Evolutionary conservation across 2,329 filamentous ascomycete species (phyloP).

Genomic region (Colletotrichum sp.): DNA sequence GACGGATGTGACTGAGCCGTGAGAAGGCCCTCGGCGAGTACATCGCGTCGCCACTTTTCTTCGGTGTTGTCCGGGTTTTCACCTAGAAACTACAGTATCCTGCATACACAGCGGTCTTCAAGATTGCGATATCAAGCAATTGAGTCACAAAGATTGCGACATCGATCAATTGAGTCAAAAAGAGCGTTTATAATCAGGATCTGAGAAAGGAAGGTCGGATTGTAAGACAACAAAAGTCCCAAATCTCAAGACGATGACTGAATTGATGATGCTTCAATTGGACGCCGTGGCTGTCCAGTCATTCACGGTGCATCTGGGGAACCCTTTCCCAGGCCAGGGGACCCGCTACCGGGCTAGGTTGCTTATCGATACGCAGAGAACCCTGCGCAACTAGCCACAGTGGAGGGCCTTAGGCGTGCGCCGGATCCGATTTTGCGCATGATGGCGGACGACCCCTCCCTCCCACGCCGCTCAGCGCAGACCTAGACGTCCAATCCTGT

Average conservation of each 20-base stretch:
- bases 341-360: not conserved
- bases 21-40: not conserved
- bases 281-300: not conserved
- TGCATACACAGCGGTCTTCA: not conserved
- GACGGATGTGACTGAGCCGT: not conserved
- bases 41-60: not conserved
- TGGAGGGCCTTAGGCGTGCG: not conserved
- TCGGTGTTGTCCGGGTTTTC: not conserved
- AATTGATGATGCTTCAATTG: not conserved
- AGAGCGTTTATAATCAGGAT: not conserved
- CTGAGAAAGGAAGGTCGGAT: not conserved
- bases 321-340: not conserved
- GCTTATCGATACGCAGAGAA: not conserved
- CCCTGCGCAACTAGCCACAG: not conserved
- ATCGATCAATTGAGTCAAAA: not conserved
- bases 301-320: not conserved
- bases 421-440: slow-evolving; percentile 1
- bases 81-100: not conserved
- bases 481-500: slow-evolving; percentile 14
- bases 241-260: not conserved
- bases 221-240: not conserved
- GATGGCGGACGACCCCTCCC: slow-evolving; percentile 2
- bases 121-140: not conserved
- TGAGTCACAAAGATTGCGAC: not conserved
- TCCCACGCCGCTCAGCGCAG: not conserved